These are phyloP conservation scores for Benincasa hispida DNA, from an alignment of 306 rosid species.

Conservation along the genomic window DNA sequence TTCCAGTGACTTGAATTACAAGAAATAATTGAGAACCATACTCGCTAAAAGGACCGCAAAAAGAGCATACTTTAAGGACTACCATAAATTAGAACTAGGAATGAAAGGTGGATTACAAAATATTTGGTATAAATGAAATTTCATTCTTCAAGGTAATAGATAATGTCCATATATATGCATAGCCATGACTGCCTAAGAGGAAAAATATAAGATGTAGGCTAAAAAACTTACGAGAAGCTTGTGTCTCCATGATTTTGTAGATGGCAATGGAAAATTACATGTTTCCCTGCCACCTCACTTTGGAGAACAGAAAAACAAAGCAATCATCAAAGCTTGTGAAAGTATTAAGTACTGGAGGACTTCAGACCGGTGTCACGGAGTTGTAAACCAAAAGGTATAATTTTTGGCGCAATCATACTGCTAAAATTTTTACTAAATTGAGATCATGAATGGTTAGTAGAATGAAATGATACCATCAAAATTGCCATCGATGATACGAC, in stretches of 20 bases:
- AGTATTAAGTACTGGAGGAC: neutral
- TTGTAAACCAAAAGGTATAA: neutral
- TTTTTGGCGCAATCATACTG: neutral
- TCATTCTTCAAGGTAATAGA: neutral
- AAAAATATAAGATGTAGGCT: neutral
- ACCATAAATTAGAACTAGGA: neutral
- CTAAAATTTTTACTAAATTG: neutral
- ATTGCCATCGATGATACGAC: slow-evolving; percentile 91
- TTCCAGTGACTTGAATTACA: slow-evolving; percentile 7
- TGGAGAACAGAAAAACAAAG: neutral
- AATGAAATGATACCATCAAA: slow-evolving; percentile 53
- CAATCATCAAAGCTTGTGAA: slow-evolving; percentile 3
- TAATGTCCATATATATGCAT: neutral
- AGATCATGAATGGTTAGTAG: neutral
- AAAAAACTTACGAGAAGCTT: neutral
- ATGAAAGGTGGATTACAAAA: neutral
- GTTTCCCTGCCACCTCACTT: slow-evolving; percentile 2
- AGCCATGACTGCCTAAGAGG: neutral
- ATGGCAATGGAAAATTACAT: slow-evolving; percentile 8
- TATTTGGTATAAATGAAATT: neutral
- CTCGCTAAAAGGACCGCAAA: neutral
- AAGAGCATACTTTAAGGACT: neutral
- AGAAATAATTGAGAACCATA: neutral
- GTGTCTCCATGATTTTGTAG: slow-evolving; percentile 3
- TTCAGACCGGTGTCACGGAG: neutral